A percentile compares a stretch with the other conserved stretches of the same genome.
Evolutionary conservation across 352 stramenopile genomes (phyloP).

Genomic region (Pythium vanterpoolii): DNA sequence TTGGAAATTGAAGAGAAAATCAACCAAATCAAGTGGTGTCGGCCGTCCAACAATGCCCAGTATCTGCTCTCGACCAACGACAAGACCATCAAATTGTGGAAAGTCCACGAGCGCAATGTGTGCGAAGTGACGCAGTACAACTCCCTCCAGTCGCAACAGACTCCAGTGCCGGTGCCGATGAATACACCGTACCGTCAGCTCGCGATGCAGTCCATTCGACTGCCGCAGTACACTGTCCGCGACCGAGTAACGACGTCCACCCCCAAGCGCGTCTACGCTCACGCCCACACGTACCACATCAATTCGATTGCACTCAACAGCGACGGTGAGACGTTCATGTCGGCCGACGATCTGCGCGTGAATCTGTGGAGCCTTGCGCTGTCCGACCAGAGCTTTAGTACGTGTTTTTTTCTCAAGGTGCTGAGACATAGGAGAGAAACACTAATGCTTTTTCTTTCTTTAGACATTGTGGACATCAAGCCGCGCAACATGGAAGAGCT

Average conservation of each 20-base stretch:
- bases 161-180: neutral
- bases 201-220: constrained; percentile 34
- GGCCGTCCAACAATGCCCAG: constrained; percentile 83
- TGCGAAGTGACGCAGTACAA: constrained; percentile 76
- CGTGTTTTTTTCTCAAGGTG: constrained; percentile 11
- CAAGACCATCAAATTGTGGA: constrained; percentile 98
- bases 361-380: constrained; percentile 95
- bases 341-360: constrained; percentile 94
- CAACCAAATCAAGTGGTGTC: constrained; percentile 96
- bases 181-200: constrained; percentile 7
- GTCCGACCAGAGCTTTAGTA: constrained; percentile 90
- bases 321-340: constrained; percentile 96
- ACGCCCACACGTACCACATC: constrained; percentile 97
- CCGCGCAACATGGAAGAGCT: constrained; percentile 96
- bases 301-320: constrained; percentile 94
- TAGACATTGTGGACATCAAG: constrained; percentile 97
- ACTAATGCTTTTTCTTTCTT: neutral
- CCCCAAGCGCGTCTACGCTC: constrained; percentile 86
- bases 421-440: neutral
- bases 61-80: constrained; percentile 96
- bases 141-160: constrained; percentile 21
- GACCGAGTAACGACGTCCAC: constrained; percentile 69
- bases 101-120: constrained; percentile 82
- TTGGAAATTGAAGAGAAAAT: constrained; percentile 98
- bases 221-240: constrained; percentile 52